A percentile compares a stretch with the other conserved stretches of the same genome.
These are phyloP conservation scores for Pholiota conissans DNA, from an alignment of 768 basidiomycete species.

Conservation along the genomic window DNA sequence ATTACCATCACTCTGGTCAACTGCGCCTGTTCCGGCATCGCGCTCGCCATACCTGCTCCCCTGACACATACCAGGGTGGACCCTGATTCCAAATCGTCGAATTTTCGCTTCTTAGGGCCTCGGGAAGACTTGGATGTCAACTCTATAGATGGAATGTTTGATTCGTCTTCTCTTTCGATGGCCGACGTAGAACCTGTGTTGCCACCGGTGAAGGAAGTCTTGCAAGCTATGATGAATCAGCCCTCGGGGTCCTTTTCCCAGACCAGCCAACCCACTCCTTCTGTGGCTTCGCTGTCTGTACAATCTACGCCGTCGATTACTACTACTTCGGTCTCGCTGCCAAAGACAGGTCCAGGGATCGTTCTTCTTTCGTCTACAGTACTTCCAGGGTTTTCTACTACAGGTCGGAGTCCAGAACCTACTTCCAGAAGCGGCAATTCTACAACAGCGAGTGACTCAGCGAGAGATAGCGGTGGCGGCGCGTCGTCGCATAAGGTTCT, in stretches of 20 bases:
- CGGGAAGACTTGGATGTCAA: conserved; percentile 7
- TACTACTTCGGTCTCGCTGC: conserved; percentile 4
- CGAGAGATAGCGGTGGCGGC: not conserved
- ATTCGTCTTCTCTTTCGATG: not conserved
- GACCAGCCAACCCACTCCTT: not conserved
- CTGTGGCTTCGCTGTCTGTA: not conserved
- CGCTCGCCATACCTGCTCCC: conserved; percentile 10
- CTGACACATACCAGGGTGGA: not conserved
- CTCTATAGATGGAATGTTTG: conserved; percentile 17
- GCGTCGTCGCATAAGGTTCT: conserved; percentile 10
- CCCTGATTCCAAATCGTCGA: not conserved
- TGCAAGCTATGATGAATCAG: conserved; percentile 14
- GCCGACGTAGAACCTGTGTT: conserved; percentile 1
- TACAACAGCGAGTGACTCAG: not conserved
- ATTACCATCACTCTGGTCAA: not conserved
- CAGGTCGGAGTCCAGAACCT: not conserved
- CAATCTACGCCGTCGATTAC: not conserved
- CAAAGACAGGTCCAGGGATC: conserved; percentile 14
- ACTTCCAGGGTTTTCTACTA: conserved; percentile 1
- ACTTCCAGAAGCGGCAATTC: not conserved
- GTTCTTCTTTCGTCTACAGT: conserved; percentile 11
- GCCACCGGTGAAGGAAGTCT: conserved; percentile 11
- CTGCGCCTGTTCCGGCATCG: not conserved
- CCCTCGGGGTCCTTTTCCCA: not conserved
- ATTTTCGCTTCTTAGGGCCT: not conserved